Percentiles rank a stretch among this genome's conserved stretches.
Conservation (phyloP, 805 yeast genomes). For the Candida fluviatilis region DNA sequence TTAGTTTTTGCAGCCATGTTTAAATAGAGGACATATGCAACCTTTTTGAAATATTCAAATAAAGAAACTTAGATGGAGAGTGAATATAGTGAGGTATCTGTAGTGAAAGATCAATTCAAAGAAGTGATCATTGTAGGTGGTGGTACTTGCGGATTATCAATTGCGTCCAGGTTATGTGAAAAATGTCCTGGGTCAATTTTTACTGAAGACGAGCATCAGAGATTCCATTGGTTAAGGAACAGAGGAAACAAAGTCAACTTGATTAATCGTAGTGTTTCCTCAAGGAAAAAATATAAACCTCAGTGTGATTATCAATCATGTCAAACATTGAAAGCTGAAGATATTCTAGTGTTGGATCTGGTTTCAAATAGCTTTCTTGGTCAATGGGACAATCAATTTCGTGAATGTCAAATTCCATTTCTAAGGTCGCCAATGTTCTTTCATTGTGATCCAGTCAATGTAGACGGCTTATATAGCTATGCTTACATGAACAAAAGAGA, state of each 20-base stretch:
- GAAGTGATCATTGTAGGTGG: conserved; percentile 43
- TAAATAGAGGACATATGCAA: too few relatives aligned
- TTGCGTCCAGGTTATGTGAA: conserved; percentile 40
- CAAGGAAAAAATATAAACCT: conserved; percentile 11
- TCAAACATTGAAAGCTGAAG: conserved; percentile 15
- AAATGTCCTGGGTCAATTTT: conserved; percentile 38
- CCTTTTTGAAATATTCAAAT: too few relatives aligned
- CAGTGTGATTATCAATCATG: background rate
- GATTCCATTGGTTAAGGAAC: conserved; percentile 42
- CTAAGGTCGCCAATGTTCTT: conserved; percentile 47
- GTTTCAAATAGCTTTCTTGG: conserved; percentile 30
- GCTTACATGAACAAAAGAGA: conserved; percentile 31
- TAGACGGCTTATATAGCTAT: conserved; percentile 41
- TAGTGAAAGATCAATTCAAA: conserved; percentile 18
- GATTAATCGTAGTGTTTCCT: conserved; percentile 13
- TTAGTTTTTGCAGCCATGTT: background rate
- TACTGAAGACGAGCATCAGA: conserved; percentile 45
- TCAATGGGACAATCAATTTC: conserved; percentile 43
- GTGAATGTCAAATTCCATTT: conserved; percentile 37
- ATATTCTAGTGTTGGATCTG: conserved; percentile 36
- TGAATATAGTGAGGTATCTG: background rate
- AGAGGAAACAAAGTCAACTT: conserved; percentile 26
- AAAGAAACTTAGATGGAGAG: too few relatives aligned
- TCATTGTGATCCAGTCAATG: conserved; percentile 42
- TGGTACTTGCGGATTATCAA: conserved; percentile 43